Conservation (phyloP, 2,329 filamentous ascomycete species). For the Fusarium hostae region DNA sequence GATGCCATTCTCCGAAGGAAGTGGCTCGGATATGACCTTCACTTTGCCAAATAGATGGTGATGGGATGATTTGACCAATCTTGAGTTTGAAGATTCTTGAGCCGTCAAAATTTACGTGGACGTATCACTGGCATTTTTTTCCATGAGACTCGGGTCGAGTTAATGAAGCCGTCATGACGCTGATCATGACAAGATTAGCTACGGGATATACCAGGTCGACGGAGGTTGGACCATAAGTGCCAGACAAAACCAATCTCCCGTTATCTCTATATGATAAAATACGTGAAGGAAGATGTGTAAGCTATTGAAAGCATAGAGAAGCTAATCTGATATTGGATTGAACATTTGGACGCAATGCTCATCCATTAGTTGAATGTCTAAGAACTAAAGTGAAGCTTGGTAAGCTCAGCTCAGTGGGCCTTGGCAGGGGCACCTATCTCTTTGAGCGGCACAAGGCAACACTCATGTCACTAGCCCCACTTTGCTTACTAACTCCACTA, state of each 20-base stretch:
- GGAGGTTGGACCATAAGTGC: constrained; percentile 20
- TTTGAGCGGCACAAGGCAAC: too few relatives aligned
- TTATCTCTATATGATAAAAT: constrained; percentile 23
- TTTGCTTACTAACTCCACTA: too few relatives aligned
- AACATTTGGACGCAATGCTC: constrained; percentile 1
- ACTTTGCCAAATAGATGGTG: constrained; percentile 88
- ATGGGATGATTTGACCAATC: neutral
- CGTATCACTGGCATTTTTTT: neutral
- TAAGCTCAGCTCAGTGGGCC: neutral
- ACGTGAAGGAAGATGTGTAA: constrained; percentile 3
- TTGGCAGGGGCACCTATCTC: constrained; percentile 1
- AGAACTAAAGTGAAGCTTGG: neutral
- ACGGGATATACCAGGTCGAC: constrained; percentile 1
- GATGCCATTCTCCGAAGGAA: constrained; percentile 84
- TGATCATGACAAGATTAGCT: constrained; percentile 1
- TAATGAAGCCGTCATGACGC: constrained; percentile 1
- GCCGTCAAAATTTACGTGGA: neutral
- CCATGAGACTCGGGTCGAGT: neutral
- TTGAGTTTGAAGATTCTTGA: neutral
- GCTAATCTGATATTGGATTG: constrained; percentile 15
- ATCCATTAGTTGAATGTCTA: neutral
- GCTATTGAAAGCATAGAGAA: constrained; percentile 17
- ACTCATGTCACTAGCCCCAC: too few relatives aligned
- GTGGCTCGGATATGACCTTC: constrained; percentile 96
- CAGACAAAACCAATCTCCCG: constrained; percentile 23